These are phyloP conservation scores for Metschnikowia hibisci DNA, from an alignment of 805 yeast genomes.

Conservation along the genomic window DNA sequence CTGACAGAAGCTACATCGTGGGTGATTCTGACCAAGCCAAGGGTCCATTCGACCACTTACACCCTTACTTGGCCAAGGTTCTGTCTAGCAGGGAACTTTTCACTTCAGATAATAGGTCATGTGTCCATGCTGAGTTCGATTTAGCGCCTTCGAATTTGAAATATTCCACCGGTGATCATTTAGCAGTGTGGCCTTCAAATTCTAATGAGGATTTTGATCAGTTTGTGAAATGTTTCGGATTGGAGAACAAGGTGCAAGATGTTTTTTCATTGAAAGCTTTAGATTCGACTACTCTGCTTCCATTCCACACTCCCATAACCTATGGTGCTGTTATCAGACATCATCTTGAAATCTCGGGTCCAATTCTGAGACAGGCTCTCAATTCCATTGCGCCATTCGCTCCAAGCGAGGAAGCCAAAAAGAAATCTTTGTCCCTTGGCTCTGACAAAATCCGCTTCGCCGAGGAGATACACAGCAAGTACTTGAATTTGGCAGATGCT, in stretches of 20 bases:
- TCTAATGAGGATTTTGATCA: conserved; percentile 67
- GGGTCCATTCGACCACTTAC: conserved; percentile 77
- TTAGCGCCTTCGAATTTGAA: conserved; percentile 67
- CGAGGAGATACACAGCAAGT: conserved; percentile 53
- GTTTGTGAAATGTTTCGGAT: conserved; percentile 61
- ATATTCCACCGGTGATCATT: conserved; percentile 93
- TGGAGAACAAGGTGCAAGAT: conserved; percentile 46
- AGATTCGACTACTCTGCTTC: conserved; percentile 62
- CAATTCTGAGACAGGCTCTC: conserved; percentile 85
- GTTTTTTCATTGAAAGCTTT: conserved; percentile 64
- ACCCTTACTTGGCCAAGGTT: conserved; percentile 80
- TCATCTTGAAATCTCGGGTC: conserved; percentile 87
- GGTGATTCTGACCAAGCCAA: conserved; percentile 34
- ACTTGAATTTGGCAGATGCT: conserved; percentile 73
- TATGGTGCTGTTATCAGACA: conserved; percentile 81
- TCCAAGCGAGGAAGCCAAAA: conserved; percentile 58
- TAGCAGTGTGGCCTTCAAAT: conserved; percentile 93
- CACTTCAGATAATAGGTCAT: conserved; percentile 58
- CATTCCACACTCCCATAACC: conserved; percentile 82
- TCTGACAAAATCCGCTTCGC: conserved; percentile 70
- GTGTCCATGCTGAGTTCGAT: conserved; percentile 90
- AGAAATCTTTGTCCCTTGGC: conserved; percentile 50
- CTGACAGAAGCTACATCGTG: conserved; percentile 46
- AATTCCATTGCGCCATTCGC: conserved; percentile 75
- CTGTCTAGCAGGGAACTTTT: conserved; percentile 64